Conservation (phyloP, 768 basidiomycete species). For the Termitomyces sp. region DNA sequence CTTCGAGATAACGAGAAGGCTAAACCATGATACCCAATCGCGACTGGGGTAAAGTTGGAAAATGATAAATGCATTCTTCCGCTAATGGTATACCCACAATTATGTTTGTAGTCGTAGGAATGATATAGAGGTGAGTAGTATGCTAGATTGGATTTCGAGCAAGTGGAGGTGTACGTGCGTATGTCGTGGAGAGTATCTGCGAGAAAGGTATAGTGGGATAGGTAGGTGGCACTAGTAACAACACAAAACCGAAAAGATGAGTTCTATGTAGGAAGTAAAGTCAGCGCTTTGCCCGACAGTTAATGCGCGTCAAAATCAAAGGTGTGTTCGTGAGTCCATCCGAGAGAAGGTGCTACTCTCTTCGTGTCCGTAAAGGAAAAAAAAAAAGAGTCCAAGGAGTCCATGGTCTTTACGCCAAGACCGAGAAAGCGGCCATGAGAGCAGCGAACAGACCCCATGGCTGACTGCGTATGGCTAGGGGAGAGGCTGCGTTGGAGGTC, state of each 20-base stretch:
- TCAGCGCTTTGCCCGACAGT: not conserved
- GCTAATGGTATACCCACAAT: not conserved
- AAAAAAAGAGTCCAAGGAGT: not conserved
- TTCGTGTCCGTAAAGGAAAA: not conserved
- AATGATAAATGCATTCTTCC: not conserved
- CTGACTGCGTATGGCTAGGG: not conserved
- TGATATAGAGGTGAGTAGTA: not conserved
- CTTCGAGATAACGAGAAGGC: not conserved
- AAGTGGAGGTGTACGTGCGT: not conserved
- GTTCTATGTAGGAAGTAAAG: not conserved
- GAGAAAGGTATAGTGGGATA: not conserved
- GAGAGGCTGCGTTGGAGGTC: slow-evolving; percentile 6
- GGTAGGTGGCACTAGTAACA: not conserved
- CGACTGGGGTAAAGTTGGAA: slow-evolving; percentile 2
- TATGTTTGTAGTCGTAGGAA: not conserved
- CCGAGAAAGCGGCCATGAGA: not conserved
- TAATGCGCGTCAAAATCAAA: too few species aligned
- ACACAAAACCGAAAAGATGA: not conserved
- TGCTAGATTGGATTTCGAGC: not conserved
- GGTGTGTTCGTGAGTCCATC: too few species aligned
- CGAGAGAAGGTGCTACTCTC: too few species aligned
- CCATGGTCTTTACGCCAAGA: not conserved
- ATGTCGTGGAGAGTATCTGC: not conserved
- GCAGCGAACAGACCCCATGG: not conserved
- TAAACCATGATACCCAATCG: not conserved